A percentile compares a stretch with the other conserved stretches of the same genome.
Conservation (phyloP, 2,329 filamentous ascomycete genomes). For the Botryotinia convoluta region DNA sequence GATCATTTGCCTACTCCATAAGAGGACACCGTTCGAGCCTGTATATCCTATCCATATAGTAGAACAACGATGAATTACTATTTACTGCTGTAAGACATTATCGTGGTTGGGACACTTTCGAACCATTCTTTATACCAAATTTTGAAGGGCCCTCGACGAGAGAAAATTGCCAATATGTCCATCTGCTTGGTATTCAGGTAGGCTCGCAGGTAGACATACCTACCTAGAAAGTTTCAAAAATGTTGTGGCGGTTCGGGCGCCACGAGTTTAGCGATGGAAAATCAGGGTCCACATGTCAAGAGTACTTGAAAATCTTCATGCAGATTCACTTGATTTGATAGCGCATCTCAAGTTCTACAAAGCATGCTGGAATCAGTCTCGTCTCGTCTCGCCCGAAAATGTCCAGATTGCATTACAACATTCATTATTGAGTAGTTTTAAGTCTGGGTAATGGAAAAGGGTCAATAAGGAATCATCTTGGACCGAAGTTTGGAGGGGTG, state of each 20-base stretch:
- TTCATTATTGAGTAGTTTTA: not conserved
- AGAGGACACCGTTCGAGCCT: not conserved
- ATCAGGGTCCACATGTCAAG: not conserved
- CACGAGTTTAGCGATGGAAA: not conserved
- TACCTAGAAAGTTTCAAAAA: not conserved
- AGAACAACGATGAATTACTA: not conserved
- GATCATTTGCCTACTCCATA: not conserved
- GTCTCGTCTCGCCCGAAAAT: not conserved
- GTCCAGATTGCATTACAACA: not conserved
- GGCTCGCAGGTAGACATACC: too few relatives aligned
- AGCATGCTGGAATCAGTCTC: not conserved
- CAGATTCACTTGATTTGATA: not conserved
- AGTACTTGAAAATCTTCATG: not conserved
- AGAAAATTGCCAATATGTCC: not conserved
- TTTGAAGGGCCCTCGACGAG: too few relatives aligned
- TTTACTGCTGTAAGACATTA: not conserved
- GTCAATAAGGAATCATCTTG: not conserved
- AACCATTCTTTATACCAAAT: too few relatives aligned
- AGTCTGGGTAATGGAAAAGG: slow-evolving; percentile 8
- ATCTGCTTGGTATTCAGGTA: too few relatives aligned
- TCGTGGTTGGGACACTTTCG: not conserved
- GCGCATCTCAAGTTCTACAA: not conserved
- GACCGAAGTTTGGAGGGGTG: too few relatives aligned
- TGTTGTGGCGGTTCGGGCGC: not conserved
- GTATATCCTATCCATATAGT: not conserved